These are phyloP conservation scores for Lactarius quietus DNA, from an alignment of 768 basidiomycete species.

Conservation along the genomic window DNA sequence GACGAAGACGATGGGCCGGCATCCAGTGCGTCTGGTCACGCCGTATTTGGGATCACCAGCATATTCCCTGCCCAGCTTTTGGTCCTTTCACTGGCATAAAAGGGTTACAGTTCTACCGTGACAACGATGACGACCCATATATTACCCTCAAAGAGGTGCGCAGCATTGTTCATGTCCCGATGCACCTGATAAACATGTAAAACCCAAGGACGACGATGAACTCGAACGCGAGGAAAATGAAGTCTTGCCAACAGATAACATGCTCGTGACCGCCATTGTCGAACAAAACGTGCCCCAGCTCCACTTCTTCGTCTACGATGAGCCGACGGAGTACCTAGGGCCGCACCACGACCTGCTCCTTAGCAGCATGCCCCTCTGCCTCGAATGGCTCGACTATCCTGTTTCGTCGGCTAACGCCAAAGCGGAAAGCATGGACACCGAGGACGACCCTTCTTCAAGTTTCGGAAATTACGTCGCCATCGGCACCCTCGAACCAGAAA, in stretches of 20 bases:
- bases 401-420: conserved; percentile 48
- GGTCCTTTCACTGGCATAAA: conserved; percentile 96
- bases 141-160: conserved; percentile 91
- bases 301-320: conserved; percentile 95
- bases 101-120: conserved; percentile 85
- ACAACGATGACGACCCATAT: conserved; percentile 94
- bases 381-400: conserved; percentile 98
- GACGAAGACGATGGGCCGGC: conserved; percentile 57
- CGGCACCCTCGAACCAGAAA: conserved; percentile 95
- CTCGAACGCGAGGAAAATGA: conserved; percentile 89
- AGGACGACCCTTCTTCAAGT: conserved; percentile 28
- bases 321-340: conserved; percentile 85
- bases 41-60: conserved; percentile 11
- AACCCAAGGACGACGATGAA: conserved; percentile 60
- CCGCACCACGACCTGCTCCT: conserved; percentile 98
- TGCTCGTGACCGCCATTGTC: conserved; percentile 90
- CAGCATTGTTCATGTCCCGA: conserved; percentile 20
- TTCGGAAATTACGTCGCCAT: conserved; percentile 93
- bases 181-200: conserved; percentile 8
- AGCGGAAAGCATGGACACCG: conserved; percentile 31
- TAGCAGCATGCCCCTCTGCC: conserved; percentile 94
- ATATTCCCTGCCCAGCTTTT: conserved; percentile 39
- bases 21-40: conserved; percentile 30
- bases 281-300: conserved; percentile 96
- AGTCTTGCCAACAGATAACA: conserved; percentile 85